phyloP scores from a whole-genome alignment of 345 rosid genomes.

The Populus ilicifolia region DNA sequence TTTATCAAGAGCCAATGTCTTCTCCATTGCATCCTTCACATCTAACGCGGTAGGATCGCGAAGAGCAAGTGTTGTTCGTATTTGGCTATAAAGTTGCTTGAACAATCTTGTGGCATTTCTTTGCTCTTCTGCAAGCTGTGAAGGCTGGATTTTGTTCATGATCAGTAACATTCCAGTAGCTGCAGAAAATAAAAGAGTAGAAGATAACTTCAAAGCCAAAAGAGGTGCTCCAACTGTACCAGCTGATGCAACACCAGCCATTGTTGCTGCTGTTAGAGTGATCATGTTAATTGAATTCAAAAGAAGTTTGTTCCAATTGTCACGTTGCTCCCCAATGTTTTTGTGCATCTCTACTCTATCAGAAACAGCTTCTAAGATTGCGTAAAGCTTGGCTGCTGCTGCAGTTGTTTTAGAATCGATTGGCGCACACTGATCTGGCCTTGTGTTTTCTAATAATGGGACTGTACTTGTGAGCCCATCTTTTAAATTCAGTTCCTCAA shows the following conservation, averaged over 20 bases:
- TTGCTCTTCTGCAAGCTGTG: conserved; percentile 45
- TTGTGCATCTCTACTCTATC: conserved; percentile 74
- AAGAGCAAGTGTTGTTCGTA: conserved; percentile 21
- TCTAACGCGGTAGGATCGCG: conserved; percentile 12
- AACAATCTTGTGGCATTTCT: conserved; percentile 34
- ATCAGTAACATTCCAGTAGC: conserved; percentile 33
- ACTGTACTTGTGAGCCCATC: too few species aligned
- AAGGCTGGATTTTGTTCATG: conserved; percentile 42
- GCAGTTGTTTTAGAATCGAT: neutral
- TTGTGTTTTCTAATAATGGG: neutral
- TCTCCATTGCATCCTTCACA: conserved; percentile 22
- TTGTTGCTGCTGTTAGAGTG: conserved; percentile 53
- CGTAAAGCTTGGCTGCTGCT: conserved; percentile 35
- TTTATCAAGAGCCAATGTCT: conserved; percentile 30
- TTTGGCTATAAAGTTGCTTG: conserved; percentile 24
- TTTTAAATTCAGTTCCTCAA: too few species aligned
- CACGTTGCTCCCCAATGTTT: conserved; percentile 58
- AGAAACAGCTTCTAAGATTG: conserved; percentile 48
- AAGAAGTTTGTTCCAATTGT: conserved; percentile 60
- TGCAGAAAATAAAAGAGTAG: conserved; percentile 28
- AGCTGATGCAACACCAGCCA: conserved; percentile 46
- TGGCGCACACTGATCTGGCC: neutral
- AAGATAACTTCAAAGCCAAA: conserved; percentile 40
- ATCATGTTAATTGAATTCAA: conserved; percentile 67
- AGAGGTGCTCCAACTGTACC: conserved; percentile 24